phyloP scores from a whole-genome alignment of 2,329 filamentous ascomycete genomes.

The Ceratocystis destructans region DNA sequence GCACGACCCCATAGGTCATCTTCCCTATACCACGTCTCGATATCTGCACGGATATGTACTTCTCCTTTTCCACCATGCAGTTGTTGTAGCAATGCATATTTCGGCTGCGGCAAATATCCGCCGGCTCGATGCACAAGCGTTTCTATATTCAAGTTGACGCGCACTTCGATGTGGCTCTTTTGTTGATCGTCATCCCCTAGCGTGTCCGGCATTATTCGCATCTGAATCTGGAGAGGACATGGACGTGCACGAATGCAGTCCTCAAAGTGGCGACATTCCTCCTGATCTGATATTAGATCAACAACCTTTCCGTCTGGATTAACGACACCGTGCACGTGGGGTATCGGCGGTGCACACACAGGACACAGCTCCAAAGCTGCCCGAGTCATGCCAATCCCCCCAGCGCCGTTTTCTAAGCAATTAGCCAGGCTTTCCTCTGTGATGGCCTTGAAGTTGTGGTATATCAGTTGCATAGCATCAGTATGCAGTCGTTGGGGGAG shows the following conservation, averaged over 20 bases:
- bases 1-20: background rate
- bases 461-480: conserved; percentile 10
- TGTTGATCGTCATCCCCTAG: background rate
- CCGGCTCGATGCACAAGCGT: conserved; percentile 20
- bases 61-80: background rate
- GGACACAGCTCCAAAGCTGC: background rate
- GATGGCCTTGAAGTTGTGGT: conserved; percentile 12
- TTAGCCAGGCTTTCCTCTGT: background rate
- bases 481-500: conserved; percentile 11
- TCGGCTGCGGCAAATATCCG: conserved; percentile 18
- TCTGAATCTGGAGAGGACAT: conserved; percentile 14
- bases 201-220: background rate
- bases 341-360: conserved; percentile 8
- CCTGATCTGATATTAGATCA: conserved; percentile 15
- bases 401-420: background rate
- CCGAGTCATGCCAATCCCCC: background rate
- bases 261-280: conserved; percentile 17
- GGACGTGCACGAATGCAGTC: conserved; percentile 12
- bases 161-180: conserved; percentile 14
- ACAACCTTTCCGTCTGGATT: conserved; percentile 13
- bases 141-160: conserved; percentile 19
- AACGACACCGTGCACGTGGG: conserved; percentile 6
- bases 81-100: background rate
- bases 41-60: background rate
- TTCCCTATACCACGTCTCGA: conserved; percentile 12